Evolutionary conservation across 2,329 filamentous ascomycete species (phyloP).

Genomic region (Aspergillus chevalieri): DNA sequence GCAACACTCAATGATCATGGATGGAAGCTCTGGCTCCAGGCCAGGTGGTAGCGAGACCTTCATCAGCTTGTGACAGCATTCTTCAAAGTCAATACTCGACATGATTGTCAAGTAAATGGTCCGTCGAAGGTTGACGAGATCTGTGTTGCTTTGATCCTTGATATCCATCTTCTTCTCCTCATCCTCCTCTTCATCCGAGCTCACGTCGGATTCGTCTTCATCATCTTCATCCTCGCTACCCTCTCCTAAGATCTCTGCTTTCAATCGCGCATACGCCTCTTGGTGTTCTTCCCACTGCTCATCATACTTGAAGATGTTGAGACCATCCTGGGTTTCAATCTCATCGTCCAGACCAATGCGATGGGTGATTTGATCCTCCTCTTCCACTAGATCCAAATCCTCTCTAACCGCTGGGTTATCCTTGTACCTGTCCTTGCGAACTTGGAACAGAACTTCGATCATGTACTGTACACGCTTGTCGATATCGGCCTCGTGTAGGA

Average conservation of each 20-base stretch:
- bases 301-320: slow-evolving; percentile 96
- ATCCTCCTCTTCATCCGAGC: slow-evolving; percentile 65
- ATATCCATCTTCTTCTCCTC: slow-evolving; percentile 85
- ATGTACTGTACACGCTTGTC: slow-evolving; percentile 99
- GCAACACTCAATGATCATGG: slow-evolving; percentile 96
- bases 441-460: slow-evolving; percentile 96
- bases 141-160: slow-evolving; percentile 94
- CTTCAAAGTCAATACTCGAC: slow-evolving; percentile 92
- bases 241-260: slow-evolving; percentile 90
- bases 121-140: slow-evolving; percentile 84
- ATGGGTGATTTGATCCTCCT: slow-evolving; percentile 97
- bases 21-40: slow-evolving; percentile 81
- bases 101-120: slow-evolving; percentile 98
- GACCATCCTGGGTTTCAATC: slow-evolving; percentile 73
- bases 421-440: slow-evolving; percentile 93
- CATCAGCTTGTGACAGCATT: slow-evolving; percentile 96
- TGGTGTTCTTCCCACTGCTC: slow-evolving; percentile 85
- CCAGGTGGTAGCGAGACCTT: slow-evolving; percentile 82
- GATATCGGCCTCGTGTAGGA: slow-evolving; percentile 92
- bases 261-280: slow-evolving; percentile 79
- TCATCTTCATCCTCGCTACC: slow-evolving; percentile 78
- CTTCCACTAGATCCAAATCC: slow-evolving; percentile 90
- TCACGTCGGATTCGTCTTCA: slow-evolving; percentile 53
- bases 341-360: slow-evolving; percentile 74
- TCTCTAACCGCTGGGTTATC: slow-evolving; percentile 86